These are phyloP conservation scores for Trichoderma koningii DNA, from an alignment of 2,329 filamentous ascomycete species.

Conservation along the genomic window DNA sequence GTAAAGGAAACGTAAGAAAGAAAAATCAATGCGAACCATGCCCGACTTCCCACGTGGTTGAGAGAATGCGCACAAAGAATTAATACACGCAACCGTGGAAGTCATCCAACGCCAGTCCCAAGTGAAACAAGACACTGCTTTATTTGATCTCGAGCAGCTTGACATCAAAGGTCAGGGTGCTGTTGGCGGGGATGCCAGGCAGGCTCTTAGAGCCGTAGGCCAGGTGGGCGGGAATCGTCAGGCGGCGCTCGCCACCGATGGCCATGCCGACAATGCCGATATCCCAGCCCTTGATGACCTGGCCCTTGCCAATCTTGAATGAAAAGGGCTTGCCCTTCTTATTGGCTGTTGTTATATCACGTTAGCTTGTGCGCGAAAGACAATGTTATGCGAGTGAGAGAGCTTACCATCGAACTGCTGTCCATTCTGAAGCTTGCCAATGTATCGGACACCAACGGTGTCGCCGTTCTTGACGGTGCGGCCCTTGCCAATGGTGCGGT, in stretches of 20 bases:
- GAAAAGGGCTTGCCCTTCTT: constrained; percentile 98
- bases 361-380: constrained; percentile 31
- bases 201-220: constrained; percentile 85
- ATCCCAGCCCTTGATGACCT: constrained; percentile 99
- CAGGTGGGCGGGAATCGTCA: constrained; percentile 83
- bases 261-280: constrained; percentile 90
- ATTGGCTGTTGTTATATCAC: constrained; percentile 64
- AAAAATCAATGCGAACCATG: constrained; percentile 28
- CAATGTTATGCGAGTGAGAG: neutral
- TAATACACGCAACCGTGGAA: constrained; percentile 27
- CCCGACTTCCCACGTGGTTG: constrained; percentile 9
- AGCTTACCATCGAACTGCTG: constrained; percentile 90
- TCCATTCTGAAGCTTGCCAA: constrained; percentile 92
- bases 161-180: constrained; percentile 87
- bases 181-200: constrained; percentile 88
- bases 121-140: constrained; percentile 34
- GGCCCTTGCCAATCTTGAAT: constrained; percentile 90
- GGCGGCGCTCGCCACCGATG: constrained; percentile 87
- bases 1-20: constrained; percentile 28
- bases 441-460: constrained; percentile 92
- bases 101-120: constrained; percentile 26
- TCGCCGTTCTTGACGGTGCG: constrained; percentile 86
- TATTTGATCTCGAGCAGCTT: constrained; percentile 85
- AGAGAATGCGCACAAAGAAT: constrained; percentile 10
- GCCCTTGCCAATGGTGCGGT: constrained; percentile 88